Conservation (phyloP, 176 grass and related monocot species). For the Urochloa ruziziensis region DNA sequence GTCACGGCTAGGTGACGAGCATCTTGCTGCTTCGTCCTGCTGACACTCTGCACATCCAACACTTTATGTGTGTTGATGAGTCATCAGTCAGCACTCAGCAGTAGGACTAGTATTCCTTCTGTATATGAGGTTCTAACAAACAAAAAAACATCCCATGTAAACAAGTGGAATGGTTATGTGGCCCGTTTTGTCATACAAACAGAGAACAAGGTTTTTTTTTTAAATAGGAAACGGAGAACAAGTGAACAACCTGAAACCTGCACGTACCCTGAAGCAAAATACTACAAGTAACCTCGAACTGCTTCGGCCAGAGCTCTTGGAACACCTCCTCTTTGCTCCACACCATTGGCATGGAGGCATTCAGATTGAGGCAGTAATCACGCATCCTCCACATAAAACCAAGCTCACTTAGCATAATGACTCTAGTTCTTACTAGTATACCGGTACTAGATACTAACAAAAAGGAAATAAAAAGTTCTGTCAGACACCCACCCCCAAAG, state of each 20-base stretch:
- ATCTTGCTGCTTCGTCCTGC: background rate
- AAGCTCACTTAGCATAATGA: background rate
- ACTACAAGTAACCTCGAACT: background rate
- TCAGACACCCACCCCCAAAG: background rate
- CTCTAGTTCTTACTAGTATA: background rate
- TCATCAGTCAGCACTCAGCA: too few relatives aligned
- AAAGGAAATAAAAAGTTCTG: constrained; percentile 9
- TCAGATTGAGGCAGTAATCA: background rate
- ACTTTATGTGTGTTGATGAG: background rate
- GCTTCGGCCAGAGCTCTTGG: background rate
- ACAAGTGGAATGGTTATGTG: too few relatives aligned
- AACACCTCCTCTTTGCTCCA: background rate
- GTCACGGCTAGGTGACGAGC: constrained; percentile 41
- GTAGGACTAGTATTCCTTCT: background rate
- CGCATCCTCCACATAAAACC: background rate
- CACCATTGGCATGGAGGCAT: background rate
- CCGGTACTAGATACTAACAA: background rate
- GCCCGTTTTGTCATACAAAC: too few relatives aligned
- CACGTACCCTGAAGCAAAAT: too few relatives aligned
- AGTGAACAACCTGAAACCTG: too few relatives aligned
- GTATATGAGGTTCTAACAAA: too few relatives aligned
- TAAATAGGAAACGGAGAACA: too few relatives aligned
- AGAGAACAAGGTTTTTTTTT: too few relatives aligned
- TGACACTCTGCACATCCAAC: background rate
- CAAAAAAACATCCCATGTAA: too few relatives aligned